These are phyloP conservation scores for Agarophyton chilense DNA, from an alignment of 23 red algal genomes.

Conservation along the genomic window DNA sequence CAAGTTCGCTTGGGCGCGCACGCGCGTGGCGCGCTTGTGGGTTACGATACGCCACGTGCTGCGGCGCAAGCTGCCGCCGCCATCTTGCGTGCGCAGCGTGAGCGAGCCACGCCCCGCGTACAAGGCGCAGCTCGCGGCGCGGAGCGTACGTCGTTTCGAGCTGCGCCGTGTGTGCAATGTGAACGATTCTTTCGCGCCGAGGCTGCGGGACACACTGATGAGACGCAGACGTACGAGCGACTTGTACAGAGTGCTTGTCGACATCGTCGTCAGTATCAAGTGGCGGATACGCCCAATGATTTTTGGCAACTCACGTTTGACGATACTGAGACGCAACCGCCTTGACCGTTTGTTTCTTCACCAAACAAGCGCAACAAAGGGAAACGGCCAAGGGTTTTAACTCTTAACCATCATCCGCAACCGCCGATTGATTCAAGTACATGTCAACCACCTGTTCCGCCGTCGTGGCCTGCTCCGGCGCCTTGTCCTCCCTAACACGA, in stretches of 20 bases:
- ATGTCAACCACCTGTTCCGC: constrained; percentile 87
- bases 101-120: not conserved
- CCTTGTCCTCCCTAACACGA: constrained; percentile 88
- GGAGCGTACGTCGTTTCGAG: not conserved
- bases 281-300: not conserved
- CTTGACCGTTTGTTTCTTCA: not conserved
- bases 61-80: not conserved
- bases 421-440: constrained; percentile 74
- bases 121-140: not conserved
- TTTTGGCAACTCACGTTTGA: constrained; percentile 35
- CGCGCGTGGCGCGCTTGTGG: not conserved
- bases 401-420: constrained; percentile 29
- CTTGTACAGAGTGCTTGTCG: constrained; percentile 17
- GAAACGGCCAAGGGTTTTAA: too few species aligned
- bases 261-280: not conserved
- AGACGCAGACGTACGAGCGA: not conserved
- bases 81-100: not conserved
- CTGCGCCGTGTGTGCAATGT: not conserved
- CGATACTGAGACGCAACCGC: not conserved
- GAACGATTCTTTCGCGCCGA: not conserved
- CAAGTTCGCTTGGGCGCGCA: not conserved
- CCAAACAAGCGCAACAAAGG: not conserved
- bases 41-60: not conserved
- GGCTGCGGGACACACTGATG: not conserved
- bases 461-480: constrained; percentile 77